Conservation (phyloP, 768 basidiomycete genomes). For the Boletus rubescentipes region DNA sequence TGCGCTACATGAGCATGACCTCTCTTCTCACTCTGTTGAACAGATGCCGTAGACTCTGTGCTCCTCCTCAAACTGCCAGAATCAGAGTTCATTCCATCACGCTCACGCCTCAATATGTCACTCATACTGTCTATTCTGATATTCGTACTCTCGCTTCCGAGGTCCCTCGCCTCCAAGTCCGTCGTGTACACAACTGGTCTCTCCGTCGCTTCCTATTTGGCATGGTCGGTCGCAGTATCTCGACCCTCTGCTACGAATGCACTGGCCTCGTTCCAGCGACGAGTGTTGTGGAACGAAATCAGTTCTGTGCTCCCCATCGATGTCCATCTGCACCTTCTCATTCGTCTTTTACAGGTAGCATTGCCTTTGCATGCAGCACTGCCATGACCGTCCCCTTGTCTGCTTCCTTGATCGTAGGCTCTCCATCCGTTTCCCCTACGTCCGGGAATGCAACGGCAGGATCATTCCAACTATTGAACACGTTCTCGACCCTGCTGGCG, state of each 20-base stretch:
- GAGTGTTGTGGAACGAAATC: slow-evolving; percentile 61
- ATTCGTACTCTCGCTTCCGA: slow-evolving; percentile 52
- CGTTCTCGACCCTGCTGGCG: slow-evolving; percentile 48
- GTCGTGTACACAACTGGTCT: slow-evolving; percentile 55
- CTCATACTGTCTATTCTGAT: slow-evolving; percentile 42
- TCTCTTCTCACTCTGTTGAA: slow-evolving; percentile 12
- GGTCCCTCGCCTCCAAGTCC: slow-evolving; percentile 53
- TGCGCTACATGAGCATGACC: not conserved
- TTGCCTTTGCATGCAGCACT: slow-evolving; percentile 66
- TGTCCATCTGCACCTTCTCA: slow-evolving; percentile 3
- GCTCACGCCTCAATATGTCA: slow-evolving; percentile 42
- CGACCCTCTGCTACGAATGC: slow-evolving; percentile 52
- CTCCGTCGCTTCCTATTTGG: slow-evolving; percentile 60
- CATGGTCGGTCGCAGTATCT: slow-evolving; percentile 56
- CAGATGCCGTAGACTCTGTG: slow-evolving; percentile 56
- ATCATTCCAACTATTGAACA: slow-evolving; percentile 60
- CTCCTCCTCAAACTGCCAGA: slow-evolving; percentile 47
- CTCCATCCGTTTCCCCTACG: slow-evolving; percentile 2
- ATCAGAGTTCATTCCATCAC: slow-evolving; percentile 31
- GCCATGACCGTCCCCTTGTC: slow-evolving; percentile 66
- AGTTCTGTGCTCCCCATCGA: slow-evolving; percentile 42
- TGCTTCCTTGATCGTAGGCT: slow-evolving; percentile 49
- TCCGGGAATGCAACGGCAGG: slow-evolving; percentile 46
- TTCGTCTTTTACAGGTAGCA: slow-evolving; percentile 40
- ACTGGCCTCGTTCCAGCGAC: slow-evolving; percentile 40